These are phyloP conservation scores for Penicillium sp. DNA, from an alignment of 2,329 filamentous ascomycete species.

Conservation along the genomic window DNA sequence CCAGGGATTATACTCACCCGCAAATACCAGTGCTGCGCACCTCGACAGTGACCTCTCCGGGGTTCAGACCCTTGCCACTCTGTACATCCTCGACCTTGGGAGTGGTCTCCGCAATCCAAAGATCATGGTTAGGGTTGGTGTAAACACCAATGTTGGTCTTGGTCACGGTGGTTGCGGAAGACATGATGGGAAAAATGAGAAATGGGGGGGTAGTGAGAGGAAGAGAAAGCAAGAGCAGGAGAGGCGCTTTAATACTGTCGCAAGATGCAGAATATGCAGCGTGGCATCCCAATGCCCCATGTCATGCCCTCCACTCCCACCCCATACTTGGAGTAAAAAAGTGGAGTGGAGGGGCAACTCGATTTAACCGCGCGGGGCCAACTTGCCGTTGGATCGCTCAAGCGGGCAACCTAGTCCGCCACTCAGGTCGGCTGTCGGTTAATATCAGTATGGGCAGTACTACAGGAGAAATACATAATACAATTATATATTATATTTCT, in stretches of 20 bases:
- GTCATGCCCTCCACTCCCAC: constrained; percentile 11
- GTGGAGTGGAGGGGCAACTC: constrained; percentile 25
- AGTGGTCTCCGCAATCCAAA: constrained; percentile 82
- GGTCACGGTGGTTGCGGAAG: constrained; percentile 47
- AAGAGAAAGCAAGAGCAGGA: constrained; percentile 12
- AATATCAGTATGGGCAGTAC: constrained; percentile 12
- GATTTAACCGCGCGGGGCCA: constrained; percentile 27
- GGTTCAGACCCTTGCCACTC: constrained; percentile 69
- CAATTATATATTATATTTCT: too few species aligned
- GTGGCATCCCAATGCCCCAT: not conserved
- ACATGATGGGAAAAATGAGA: constrained; percentile 26
- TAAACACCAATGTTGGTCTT: constrained; percentile 95
- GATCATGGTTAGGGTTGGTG: constrained; percentile 88
- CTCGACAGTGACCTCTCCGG: constrained; percentile 83
- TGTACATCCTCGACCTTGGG: constrained; percentile 77
- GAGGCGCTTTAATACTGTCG: constrained; percentile 11
- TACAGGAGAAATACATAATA: too few species aligned
- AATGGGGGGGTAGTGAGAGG: not conserved
- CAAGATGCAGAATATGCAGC: not conserved
- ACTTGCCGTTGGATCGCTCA: constrained; percentile 11
- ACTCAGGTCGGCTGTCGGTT: constrained; percentile 23
- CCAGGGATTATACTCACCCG: constrained; percentile 68
- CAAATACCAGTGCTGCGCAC: constrained; percentile 96
- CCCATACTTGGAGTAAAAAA: constrained; percentile 17
- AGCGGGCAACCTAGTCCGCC: constrained; percentile 10